Conservation (phyloP, 352 stramenopile species). For the Phytophthora meadii region DNA sequence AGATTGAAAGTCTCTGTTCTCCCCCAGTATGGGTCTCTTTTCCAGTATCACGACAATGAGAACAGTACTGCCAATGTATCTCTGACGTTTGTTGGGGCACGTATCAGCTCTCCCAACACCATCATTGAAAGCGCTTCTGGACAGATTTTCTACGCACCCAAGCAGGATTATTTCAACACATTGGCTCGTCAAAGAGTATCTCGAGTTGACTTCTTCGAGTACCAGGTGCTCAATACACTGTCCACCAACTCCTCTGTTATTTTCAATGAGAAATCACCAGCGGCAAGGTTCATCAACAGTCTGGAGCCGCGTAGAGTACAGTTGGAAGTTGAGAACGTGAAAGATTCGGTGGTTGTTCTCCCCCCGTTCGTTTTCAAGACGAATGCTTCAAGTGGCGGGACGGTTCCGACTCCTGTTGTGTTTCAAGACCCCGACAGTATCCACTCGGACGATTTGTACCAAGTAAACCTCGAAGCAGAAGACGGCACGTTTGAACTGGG, state of each 20-base stretch:
- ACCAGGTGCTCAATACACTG: slow-evolving; percentile 28
- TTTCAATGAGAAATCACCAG: slow-evolving; percentile 18
- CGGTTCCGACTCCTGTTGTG: slow-evolving; percentile 41
- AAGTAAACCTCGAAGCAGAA: slow-evolving; percentile 50
- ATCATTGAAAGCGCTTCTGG: slow-evolving; percentile 39
- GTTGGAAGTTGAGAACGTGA: slow-evolving; percentile 58
- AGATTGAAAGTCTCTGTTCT: slow-evolving; percentile 44
- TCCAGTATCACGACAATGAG: slow-evolving; percentile 42
- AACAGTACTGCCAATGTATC: not conserved
- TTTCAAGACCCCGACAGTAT: slow-evolving; percentile 67
- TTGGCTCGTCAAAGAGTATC: slow-evolving; percentile 4
- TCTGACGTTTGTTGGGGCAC: slow-evolving; percentile 27
- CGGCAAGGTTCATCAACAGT: slow-evolving; percentile 18
- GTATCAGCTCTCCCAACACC: slow-evolving; percentile 6
- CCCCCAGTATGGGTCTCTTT: slow-evolving; percentile 55
- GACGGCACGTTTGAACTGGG: slow-evolving; percentile 55
- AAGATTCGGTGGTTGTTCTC: slow-evolving; percentile 53
- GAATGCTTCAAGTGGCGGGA: slow-evolving; percentile 26
- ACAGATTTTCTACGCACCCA: slow-evolving; percentile 52
- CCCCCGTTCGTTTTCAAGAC: slow-evolving; percentile 49
- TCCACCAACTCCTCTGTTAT: slow-evolving; percentile 10
- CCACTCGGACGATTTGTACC: slow-evolving; percentile 41
- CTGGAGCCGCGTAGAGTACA: slow-evolving; percentile 40
- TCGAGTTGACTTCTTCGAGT: slow-evolving; percentile 47
- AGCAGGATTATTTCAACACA: slow-evolving; percentile 64